Conservation (phyloP, 1,139 yeast species). For the Suhomyces yuchorum region DNA sequence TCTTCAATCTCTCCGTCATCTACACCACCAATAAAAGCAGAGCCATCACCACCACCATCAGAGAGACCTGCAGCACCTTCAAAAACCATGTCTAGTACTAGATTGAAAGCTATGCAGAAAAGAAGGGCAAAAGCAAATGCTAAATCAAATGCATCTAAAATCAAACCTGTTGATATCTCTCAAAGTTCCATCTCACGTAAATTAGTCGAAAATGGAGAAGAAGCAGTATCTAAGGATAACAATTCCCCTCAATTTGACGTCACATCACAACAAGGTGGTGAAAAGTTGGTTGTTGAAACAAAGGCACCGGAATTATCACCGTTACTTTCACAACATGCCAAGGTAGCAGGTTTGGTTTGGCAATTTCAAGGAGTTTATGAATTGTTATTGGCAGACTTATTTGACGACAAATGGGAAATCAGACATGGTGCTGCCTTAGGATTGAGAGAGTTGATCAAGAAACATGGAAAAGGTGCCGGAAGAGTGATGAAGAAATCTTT, state of each 20-base stretch:
- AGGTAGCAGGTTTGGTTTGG: slow-evolving; percentile 83
- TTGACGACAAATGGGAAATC: slow-evolving; percentile 88
- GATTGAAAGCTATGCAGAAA: slow-evolving; percentile 91
- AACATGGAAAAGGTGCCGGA: slow-evolving; percentile 88
- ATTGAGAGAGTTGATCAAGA: slow-evolving; percentile 78
- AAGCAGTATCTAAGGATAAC: slow-evolving; percentile 10
- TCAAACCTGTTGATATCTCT: slow-evolving; percentile 70
- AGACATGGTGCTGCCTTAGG: slow-evolving; percentile 98
- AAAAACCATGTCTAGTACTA: slow-evolving; percentile 59
- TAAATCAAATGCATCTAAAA: slow-evolving; percentile 54
- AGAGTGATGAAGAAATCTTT: slow-evolving; percentile 65
- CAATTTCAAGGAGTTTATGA: slow-evolving; percentile 98
- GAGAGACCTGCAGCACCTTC: slow-evolving; percentile 14
- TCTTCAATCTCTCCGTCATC: slow-evolving; percentile 18
- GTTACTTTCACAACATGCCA: slow-evolving; percentile 71
- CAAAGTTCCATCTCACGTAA: slow-evolving; percentile 74
- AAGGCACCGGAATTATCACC: slow-evolving; percentile 70
- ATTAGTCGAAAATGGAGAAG: slow-evolving; percentile 43
- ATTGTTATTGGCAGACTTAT: slow-evolving; percentile 73
- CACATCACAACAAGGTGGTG: slow-evolving; percentile 79
- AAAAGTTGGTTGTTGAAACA: slow-evolving; percentile 81
- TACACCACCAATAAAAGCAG: slow-evolving; percentile 20
- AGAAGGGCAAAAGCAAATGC: slow-evolving; percentile 86
- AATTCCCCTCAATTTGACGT: slow-evolving; percentile 48
- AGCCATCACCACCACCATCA: slow-evolving; percentile 6